These are phyloP conservation scores for Collybia sp. DNA, from an alignment of 768 basidiomycete genomes.

Conservation along the genomic window DNA sequence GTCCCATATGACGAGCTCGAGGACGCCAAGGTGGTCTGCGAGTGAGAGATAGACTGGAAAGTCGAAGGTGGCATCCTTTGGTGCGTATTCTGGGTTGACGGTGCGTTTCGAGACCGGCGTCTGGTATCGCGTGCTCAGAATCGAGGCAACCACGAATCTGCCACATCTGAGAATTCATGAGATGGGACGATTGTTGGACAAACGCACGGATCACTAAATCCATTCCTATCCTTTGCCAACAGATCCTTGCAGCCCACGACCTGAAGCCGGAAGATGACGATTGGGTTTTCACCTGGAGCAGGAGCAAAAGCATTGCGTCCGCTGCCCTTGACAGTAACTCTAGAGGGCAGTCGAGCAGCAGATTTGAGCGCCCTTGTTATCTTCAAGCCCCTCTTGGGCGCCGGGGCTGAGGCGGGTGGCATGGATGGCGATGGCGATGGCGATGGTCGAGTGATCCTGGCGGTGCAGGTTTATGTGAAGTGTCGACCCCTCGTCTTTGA, in stretches of 20 bases:
- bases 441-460: background rate
- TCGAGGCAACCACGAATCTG: slow-evolving; percentile 69
- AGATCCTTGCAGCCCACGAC: slow-evolving; percentile 62
- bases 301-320: slow-evolving; percentile 31
- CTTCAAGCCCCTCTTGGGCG: slow-evolving; percentile 25
- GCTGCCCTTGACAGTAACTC: slow-evolving; percentile 33
- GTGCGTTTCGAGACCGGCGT: slow-evolving; percentile 77
- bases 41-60: slow-evolving; percentile 80
- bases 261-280: slow-evolving; percentile 65
- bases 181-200: background rate
- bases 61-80: slow-evolving; percentile 82
- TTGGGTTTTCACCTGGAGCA: slow-evolving; percentile 55
- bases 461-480: too few relatives aligned
- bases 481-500: too few relatives aligned
- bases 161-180: background rate
- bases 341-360: slow-evolving; percentile 50
- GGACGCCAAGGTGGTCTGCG: slow-evolving; percentile 62
- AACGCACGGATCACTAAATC: slow-evolving; percentile 76
- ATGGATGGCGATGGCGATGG: background rate
- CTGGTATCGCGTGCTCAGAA: slow-evolving; percentile 53
- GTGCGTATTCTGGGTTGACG: slow-evolving; percentile 57
- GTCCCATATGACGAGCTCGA: slow-evolving; percentile 93
- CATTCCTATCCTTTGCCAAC: slow-evolving; percentile 58
- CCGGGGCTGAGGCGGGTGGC: background rate
- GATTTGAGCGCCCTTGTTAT: slow-evolving; percentile 57